Conservation (phyloP, 495 filamentous ascomycete species). For the Daldinia bambusicola region DNA sequence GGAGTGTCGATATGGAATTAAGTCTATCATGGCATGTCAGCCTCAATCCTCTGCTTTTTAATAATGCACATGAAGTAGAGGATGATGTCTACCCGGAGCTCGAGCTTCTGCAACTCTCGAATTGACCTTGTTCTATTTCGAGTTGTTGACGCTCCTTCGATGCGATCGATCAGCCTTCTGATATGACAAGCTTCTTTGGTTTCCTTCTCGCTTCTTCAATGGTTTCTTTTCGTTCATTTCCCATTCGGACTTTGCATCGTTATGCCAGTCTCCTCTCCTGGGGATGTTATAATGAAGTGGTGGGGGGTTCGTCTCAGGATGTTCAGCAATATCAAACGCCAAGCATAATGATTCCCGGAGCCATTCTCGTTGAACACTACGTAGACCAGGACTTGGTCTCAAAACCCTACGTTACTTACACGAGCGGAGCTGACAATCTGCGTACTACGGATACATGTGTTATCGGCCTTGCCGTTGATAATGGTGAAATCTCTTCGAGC, state of each 20-base stretch:
- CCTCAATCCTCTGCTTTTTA: not conserved
- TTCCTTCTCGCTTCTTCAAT: constrained; percentile 40
- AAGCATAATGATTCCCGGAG: constrained; percentile 5
- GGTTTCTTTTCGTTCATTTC: constrained; percentile 42
- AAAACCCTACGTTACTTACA: not conserved
- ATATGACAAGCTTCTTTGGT: constrained; percentile 34
- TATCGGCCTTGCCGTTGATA: constrained; percentile 1
- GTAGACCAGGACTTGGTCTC: not conserved
- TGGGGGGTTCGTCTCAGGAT: constrained; percentile 32
- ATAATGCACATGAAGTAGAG: constrained; percentile 9
- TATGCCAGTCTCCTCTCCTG: constrained; percentile 55
- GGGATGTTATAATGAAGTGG: constrained; percentile 54
- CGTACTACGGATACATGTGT: constrained; percentile 5
- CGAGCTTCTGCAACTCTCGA: constrained; percentile 23
- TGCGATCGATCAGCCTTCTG: constrained; percentile 44
- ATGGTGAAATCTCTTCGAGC: not conserved
- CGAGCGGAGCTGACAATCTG: not conserved
- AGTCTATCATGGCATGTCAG: constrained; percentile 41
- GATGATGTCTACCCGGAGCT: constrained; percentile 37
- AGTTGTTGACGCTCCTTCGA: constrained; percentile 38
- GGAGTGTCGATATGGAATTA: constrained; percentile 42
- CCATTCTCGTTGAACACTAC: constrained; percentile 2
- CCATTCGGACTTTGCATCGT: constrained; percentile 44
- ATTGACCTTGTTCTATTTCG: constrained; percentile 4
- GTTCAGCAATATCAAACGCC: constrained; percentile 10